Evolutionary conservation across 2,329 filamentous ascomycete species (phyloP).

Genomic region (Claviceps pazoutovae): DNA sequence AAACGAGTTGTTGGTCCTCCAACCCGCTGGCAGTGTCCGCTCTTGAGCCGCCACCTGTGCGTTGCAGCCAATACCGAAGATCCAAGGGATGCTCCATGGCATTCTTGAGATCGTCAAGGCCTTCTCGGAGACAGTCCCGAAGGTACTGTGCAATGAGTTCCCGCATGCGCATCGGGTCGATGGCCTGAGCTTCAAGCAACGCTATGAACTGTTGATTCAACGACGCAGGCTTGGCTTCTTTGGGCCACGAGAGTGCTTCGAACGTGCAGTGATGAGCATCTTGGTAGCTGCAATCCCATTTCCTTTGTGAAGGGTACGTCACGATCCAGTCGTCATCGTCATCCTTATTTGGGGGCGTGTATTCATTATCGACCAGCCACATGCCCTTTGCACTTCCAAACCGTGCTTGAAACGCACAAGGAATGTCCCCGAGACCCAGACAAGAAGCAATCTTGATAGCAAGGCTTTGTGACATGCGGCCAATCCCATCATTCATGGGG

Average conservation of each 20-base stretch:
- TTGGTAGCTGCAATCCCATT: conserved; percentile 43
- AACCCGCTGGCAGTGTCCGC: conserved; percentile 26
- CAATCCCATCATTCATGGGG: conserved; percentile 56
- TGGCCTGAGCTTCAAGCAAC: conserved; percentile 48
- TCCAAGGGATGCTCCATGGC: conserved; percentile 35
- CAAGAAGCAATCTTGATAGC: conserved; percentile 35
- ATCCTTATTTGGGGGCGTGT: conserved; percentile 12
- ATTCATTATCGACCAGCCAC: conserved; percentile 45
- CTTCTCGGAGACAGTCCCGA: conserved; percentile 30
- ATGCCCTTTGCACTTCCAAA: conserved; percentile 63
- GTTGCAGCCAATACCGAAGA: conserved; percentile 40
- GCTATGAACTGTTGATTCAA: conserved; percentile 58
- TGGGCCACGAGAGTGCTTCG: conserved; percentile 38
- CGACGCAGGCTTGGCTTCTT: conserved; percentile 27
- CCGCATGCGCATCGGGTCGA: conserved; percentile 29
- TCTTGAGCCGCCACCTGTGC: conserved; percentile 18
- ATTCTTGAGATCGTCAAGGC: conserved; percentile 36
- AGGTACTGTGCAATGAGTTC: conserved; percentile 35
- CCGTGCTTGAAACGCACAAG: conserved; percentile 54
- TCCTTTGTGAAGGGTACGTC: conserved; percentile 51
- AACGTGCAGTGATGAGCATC: conserved; percentile 45
- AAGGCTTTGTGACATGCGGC: conserved; percentile 46
- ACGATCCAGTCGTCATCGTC: conserved; percentile 47
- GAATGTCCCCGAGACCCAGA: conserved; percentile 39
- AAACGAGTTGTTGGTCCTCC: conserved; percentile 26